Base-by-base conservation (phyloP, 1,284 basidiomycete species). In the Ustilago lituana region DNA sequence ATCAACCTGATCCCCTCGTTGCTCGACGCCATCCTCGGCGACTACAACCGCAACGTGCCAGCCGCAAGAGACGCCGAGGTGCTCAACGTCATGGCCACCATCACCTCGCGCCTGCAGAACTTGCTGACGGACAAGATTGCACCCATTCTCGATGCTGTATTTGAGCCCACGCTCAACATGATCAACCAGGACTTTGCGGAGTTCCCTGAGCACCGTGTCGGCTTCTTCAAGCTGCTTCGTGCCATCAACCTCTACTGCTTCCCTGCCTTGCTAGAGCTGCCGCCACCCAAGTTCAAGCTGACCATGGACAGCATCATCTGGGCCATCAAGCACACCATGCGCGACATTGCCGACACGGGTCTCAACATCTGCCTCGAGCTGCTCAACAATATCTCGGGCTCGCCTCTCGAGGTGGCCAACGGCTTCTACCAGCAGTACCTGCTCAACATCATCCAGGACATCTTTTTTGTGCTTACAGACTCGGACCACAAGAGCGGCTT, bases 321-420 rank as follows among this genome's bases (percentile, higher is more conserved):
- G 96, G 95, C 94, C 12, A 96, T 98, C 86, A 99, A 98, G 85
- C 96, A 99, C 85, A 97, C 94, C 15, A 96, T 97, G 93, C 89
- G 96, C 53, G 96, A 98, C 84, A 98, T 99, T 75, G 93, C 94
- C 23, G 96, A 99, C 82, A 92, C 90, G 31, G 95, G 95, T 50
- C 68, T 81, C 52, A 73, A 73, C 58, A 94, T 98, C 82, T 93
- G 91, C 71, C 85, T 94, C 75, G 95, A 98, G 84, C 89, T 98
- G 45, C 88, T 98, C 81, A 93, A 96, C 86, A 98, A 98, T 85
- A 95, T 99, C 79, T 90, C 93, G 6, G 86, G 85, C 49, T 90
- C 93, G 20, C 91, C 94, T 44, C 86, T 88, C 4, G 84, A 87
- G 10, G 91, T 94, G 41, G 87, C 89, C 73, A 91, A 89, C 75